Evolutionary conservation across 2,329 filamentous ascomycete genomes (phyloP).

Genomic region (Leptographium flavum): DNA sequence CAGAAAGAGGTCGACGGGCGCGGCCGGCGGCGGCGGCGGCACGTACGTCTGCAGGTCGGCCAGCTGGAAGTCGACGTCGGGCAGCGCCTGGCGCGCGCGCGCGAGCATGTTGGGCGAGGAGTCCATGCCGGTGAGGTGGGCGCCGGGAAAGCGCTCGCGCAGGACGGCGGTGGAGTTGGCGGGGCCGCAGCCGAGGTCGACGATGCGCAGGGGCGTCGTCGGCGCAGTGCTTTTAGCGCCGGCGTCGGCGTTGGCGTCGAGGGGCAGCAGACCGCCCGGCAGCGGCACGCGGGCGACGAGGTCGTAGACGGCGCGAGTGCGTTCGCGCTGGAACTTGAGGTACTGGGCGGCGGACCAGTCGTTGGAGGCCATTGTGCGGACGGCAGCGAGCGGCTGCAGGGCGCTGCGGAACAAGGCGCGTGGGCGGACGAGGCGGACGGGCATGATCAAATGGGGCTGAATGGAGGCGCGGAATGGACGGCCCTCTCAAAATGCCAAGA

Average conservation of each 20-base stretch:
- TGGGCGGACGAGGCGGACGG: too few relatives aligned
- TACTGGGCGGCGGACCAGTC: slow-evolving; percentile 45
- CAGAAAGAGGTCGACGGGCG: slow-evolving; percentile 30
- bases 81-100: slow-evolving; percentile 26
- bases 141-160: slow-evolving; percentile 28
- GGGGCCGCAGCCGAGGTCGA: slow-evolving; percentile 47
- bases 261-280: slow-evolving; percentile 8
- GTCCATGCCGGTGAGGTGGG: slow-evolving; percentile 36
- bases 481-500: too few relatives aligned
- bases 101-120: slow-evolving; percentile 40
- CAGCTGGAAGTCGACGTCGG: slow-evolving; percentile 27
- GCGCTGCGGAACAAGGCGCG: not conserved
- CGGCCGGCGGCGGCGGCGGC: not conserved
- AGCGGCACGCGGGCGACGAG: slow-evolving; percentile 33
- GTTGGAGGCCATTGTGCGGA: not conserved
- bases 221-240: too few relatives aligned
- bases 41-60: slow-evolving; percentile 29
- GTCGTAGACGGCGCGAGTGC: slow-evolving; percentile 37
- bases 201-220: slow-evolving; percentile 28
- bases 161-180: slow-evolving; percentile 42
- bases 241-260: too few relatives aligned
- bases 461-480: not conserved
- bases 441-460: too few relatives aligned
- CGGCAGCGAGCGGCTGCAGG: not conserved
- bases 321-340: slow-evolving; percentile 37